Conservation (phyloP, 495 filamentous ascomycete genomes). For the Penicillium maclennaniae region DNA sequence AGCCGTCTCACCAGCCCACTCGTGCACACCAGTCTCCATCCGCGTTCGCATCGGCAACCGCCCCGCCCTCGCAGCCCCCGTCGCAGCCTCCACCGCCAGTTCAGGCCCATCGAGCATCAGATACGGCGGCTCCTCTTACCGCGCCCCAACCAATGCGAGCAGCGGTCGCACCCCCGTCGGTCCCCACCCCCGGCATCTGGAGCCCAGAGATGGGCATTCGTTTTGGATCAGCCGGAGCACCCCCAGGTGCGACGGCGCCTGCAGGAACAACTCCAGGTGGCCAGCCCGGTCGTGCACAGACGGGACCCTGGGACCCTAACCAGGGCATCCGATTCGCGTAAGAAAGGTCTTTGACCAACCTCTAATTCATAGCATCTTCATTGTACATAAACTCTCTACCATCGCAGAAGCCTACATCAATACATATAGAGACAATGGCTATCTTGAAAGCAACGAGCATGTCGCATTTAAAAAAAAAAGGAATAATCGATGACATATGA, state of each 20-base stretch:
- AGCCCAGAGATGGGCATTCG: constrained; percentile 75
- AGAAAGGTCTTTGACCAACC: background rate
- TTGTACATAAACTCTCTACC: background rate
- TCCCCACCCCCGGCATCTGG: constrained; percentile 62
- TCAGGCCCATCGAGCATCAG: constrained; percentile 14
- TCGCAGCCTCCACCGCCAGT: constrained; percentile 33
- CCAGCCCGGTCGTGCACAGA: constrained; percentile 17
- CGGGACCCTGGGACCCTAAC: constrained; percentile 56
- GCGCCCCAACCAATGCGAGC: constrained; percentile 53
- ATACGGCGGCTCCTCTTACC: constrained; percentile 39
- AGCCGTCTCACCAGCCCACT: constrained; percentile 18
- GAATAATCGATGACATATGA: background rate
- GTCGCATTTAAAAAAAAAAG: background rate
- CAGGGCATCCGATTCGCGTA: constrained; percentile 62
- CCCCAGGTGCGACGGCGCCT: constrained; percentile 14
- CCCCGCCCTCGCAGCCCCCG: constrained; percentile 27
- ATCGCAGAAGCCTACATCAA: background rate
- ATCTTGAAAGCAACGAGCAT: background rate
- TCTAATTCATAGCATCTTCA: background rate
- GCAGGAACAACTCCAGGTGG: constrained; percentile 11
- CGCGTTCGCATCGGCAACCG: constrained; percentile 10
- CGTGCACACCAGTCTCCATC: background rate
- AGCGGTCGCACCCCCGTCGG: constrained; percentile 51
- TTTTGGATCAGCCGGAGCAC: constrained; percentile 46
- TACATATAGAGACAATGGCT: background rate